Evolutionary conservation across 1,284 basidiomycete genomes (phyloP), one percentile per base, ranked within the genome.

Genomic region (Cryptococcus sp.): DNA sequence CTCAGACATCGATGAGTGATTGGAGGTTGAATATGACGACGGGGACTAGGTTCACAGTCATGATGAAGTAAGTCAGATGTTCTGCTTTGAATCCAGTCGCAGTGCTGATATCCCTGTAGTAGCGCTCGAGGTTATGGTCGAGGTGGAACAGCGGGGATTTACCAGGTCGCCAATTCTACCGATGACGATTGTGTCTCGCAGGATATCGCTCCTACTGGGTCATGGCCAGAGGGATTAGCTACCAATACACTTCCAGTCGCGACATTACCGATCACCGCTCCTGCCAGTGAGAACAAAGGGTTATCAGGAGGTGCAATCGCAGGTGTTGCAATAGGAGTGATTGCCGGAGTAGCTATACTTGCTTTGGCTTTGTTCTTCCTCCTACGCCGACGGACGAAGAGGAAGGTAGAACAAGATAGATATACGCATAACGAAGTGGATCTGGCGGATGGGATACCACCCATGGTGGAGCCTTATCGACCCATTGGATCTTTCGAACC

Each of bases 21-120:
- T 71, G 66, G 66, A 45, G 53, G 41, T n/a, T 69, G 37, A 66
- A 69, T 52, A 56, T 71, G 51, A 66, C 67, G 31, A 46, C 57
- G 10, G 66, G 67, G 11, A 52, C 63, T n/a, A 58, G 67, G 33
- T 71, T 69, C 49, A 67, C 62, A 5, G 38, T 71, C 36, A 60
- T 69, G 57, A 65, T 69, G 63, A 71, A 66, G 69, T 71, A 58
- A 66, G 69, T 65, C 36, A 23, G 23, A 23, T 23, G 23, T 23
- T 23, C 23, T 23, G 23, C 23, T 23, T 23, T 23, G 23, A 23
- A 23, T 23, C 23, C 23, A 23, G 23, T 23, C 23, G 23, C 23
- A 4, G 34, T 1, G 0, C 46, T 41, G n/a, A 15, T 41, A 41
- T 41, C 38, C 38, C 10, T 10, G 38, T 23, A 59, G 61, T 35